Base-by-base conservation (phyloP, 805 yeast species). In the Starmerella riodocensis region DNA sequence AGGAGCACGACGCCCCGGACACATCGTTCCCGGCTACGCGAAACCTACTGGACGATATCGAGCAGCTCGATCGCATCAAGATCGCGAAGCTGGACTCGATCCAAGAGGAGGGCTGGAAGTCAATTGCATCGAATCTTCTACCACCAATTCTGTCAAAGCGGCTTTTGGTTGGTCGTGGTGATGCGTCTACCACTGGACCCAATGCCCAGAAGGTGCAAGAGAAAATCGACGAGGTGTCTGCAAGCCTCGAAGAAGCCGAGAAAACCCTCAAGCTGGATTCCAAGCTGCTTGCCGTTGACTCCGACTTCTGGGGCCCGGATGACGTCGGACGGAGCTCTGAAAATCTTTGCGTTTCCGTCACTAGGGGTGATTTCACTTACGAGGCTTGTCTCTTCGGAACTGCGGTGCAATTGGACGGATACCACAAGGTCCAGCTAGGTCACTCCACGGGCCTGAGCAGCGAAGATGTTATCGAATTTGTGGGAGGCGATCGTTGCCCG, bases 401-500 rank as follows among this genome's bases (percentile, higher is more conserved):
- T 5, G 61, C 79, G 8, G 62, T 64, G 38, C 94, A 83, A 56
- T 14, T 34, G 2, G 37, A 45, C 17, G 45, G 48, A 14, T 69
- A 61, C 41, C 67, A 68, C 16, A 61, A 63, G 38, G 70, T 70
- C 7, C 64, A 66, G 22, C 67, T 82, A 36, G 93, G 93, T 2
- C 49, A 44, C 2, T 40, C 44, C 18, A 40, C 39, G 12, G 45
- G 48, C 1, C 62, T 53, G 34, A 48, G 48, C 21, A 36, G 44
- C 11, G 45, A 49, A 9, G 50, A 51, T 6, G 60, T 56, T 4
- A 45, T 71, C 23, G 50, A 53, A 23, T 91, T 66, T 54, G 63
- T 58, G 4, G 54, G 64, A 16, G 98, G 98, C 17, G 76, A 74
- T 30, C 71, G 67, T 53, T 91, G 98, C 59, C 88, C 97, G 95